These are phyloP conservation scores for Thalia dealbata DNA, from an alignment of 176 grass and related monocot genomes.

Conservation along the genomic window DNA sequence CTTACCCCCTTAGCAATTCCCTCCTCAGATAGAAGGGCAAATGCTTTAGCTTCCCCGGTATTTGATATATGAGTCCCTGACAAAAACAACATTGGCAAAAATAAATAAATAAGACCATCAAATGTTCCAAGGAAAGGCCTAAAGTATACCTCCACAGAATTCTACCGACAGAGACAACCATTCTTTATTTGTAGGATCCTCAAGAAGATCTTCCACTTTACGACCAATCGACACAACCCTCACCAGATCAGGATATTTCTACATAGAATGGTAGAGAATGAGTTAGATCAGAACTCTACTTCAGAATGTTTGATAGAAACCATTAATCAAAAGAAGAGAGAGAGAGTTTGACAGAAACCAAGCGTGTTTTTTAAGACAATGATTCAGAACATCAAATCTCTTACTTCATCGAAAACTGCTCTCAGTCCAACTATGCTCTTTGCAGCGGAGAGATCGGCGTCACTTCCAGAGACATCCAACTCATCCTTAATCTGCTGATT, in stretches of 20 bases:
- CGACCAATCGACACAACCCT: conserved; percentile 76
- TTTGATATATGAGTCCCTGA: conserved; percentile 88
- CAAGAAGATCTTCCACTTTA: conserved; percentile 64
- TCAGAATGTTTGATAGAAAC: no score
- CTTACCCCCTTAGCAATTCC: conserved; percentile 89
- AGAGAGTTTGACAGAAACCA: no score
- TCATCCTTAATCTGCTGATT: conserved; percentile 85
- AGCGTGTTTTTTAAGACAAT: not conserved
- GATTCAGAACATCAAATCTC: conserved; percentile 7
- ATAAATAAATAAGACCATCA: not conserved
- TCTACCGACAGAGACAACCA: conserved; percentile 87
- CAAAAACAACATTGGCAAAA: conserved; percentile 16
- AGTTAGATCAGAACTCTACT: not conserved
- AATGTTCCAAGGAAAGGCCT: not conserved
- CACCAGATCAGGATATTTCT: conserved; percentile 89
- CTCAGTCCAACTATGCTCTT: conserved; percentile 70
- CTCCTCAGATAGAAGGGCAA: conserved; percentile 82
- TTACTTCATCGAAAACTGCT: conserved; percentile 87
- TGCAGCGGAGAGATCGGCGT: conserved; percentile 58
- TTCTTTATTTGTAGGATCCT: conserved; percentile 61
- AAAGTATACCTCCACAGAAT: conserved; percentile 70
- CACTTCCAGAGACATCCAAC: conserved; percentile 57
- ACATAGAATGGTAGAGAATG: conserved; percentile 6
- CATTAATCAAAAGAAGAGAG: no score
- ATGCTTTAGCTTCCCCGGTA: conserved; percentile 66